A percentile compares a stretch with the other conserved stretches of the same genome.
These are phyloP conservation scores for Dalbergia cochinchinensis DNA, from an alignment of 306 rosid genomes.

Conservation along the genomic window DNA sequence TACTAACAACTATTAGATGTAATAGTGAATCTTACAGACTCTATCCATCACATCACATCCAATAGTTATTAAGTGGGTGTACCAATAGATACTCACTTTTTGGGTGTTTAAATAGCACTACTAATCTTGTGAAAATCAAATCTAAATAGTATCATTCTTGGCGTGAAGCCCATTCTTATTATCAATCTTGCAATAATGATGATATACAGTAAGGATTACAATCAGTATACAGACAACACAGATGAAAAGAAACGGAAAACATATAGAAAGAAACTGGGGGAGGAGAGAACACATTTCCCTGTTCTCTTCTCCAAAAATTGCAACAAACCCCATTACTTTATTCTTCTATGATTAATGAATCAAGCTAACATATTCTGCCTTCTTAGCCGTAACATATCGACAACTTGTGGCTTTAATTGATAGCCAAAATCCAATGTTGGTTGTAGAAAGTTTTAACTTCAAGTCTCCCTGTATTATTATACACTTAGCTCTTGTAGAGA, in stretches of 20 bases:
- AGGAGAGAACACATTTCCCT: slow-evolving; percentile 26
- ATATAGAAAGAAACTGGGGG: background rate
- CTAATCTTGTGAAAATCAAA: background rate
- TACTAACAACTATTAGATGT: too few species aligned
- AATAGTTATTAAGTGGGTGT: too few species aligned
- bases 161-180: slow-evolving; percentile 28
- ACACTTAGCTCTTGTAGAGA: background rate
- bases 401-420: slow-evolving; percentile 35
- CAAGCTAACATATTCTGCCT: slow-evolving; percentile 32
- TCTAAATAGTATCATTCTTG: too few species aligned
- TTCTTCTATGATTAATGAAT: slow-evolving; percentile 33
- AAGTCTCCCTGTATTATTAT: background rate
- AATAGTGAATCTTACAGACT: too few species aligned
- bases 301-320: slow-evolving; percentile 25
- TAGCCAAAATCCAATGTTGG: background rate
- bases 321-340: slow-evolving; percentile 20
- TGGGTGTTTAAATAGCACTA: too few species aligned
- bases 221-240: background rate
- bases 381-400: slow-evolving; percentile 30
- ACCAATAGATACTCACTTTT: too few species aligned
- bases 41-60: too few species aligned
- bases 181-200: slow-evolving; percentile 7
- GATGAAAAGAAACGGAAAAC: background rate
- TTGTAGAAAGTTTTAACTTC: background rate
- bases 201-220: background rate